A percentile compares a stretch with the other conserved stretches of the same genome.
These are phyloP conservation scores for Vanderwaltozyma verrucispora DNA, from an alignment of 805 yeast species.

Conservation along the genomic window DNA sequence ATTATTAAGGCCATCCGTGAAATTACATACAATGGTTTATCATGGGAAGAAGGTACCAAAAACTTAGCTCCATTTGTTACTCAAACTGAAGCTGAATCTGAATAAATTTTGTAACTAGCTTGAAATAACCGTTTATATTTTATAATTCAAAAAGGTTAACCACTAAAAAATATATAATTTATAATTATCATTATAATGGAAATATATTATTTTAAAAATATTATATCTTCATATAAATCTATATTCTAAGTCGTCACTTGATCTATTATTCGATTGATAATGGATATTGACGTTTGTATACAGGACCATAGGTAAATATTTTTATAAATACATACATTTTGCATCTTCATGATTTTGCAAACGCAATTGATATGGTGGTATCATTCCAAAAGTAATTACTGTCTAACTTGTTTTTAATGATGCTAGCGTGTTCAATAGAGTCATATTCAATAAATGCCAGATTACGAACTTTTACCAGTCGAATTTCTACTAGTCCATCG, in stretches of 20 bases:
- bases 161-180: too few species aligned
- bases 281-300: too few species aligned
- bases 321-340: too few species aligned
- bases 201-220: too few species aligned
- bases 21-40: slow-evolving; percentile 58
- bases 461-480: slow-evolving; percentile 54
- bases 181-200: too few species aligned
- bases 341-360: slow-evolving; percentile 14
- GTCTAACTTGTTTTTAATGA: slow-evolving; percentile 10
- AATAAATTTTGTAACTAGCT: too few species aligned
- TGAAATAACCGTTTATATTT: too few species aligned
- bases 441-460: slow-evolving; percentile 79
- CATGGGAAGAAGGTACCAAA: slow-evolving; percentile 82
- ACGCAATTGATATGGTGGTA: slow-evolving; percentile 15
- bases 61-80: slow-evolving; percentile 61
- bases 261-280: background rate
- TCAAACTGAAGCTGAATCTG: slow-evolving; percentile 34
- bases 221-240: too few species aligned
- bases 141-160: background rate
- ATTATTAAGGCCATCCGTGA: slow-evolving; percentile 62
- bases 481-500: slow-evolving; percentile 55
- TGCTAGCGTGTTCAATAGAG: slow-evolving; percentile 39
- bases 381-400: slow-evolving; percentile 6
- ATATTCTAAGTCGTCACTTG: too few species aligned
- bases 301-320: too few species aligned